phyloP scores from a whole-genome alignment of 768 basidiomycete species.

The Tulasnella sp. region DNA sequence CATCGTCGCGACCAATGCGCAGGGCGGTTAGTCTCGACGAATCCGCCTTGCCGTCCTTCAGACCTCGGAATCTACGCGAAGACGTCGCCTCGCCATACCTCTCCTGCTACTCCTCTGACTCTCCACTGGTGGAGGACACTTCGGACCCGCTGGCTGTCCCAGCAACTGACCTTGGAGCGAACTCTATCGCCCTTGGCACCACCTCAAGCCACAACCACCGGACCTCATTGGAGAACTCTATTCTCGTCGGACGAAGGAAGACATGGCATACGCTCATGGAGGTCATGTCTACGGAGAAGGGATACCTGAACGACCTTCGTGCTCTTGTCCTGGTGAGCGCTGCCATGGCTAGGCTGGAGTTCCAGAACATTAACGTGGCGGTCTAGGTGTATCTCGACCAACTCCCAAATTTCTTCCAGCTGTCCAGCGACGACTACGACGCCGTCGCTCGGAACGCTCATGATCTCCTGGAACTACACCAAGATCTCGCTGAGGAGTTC shows the following conservation, averaged over 20 bases:
- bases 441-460: conserved; percentile 60
- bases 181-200: background rate
- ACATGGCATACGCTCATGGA: conserved; percentile 75
- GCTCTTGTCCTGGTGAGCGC: conserved; percentile 63
- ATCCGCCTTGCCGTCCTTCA: background rate
- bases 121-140: background rate
- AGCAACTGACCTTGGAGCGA: background rate
- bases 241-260: background rate
- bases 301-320: conserved; percentile 74
- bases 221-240: background rate
- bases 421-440: background rate
- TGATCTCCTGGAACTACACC: conserved; percentile 64
- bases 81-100: background rate
- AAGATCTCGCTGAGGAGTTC: conserved; percentile 58
- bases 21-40: background rate
- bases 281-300: conserved; percentile 76
- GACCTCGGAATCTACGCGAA: background rate
- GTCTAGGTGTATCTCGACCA: conserved; percentile 61
- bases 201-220: background rate
- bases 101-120: background rate
- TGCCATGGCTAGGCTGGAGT: conserved; percentile 2
- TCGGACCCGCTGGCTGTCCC: background rate
- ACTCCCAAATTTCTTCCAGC: conserved; percentile 39
- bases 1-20: background rate
- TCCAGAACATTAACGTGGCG: conserved; percentile 4